These are phyloP conservation scores for Acrocalymma vagum DNA, from an alignment of 2,329 filamentous ascomycete species.

Conservation along the genomic window DNA sequence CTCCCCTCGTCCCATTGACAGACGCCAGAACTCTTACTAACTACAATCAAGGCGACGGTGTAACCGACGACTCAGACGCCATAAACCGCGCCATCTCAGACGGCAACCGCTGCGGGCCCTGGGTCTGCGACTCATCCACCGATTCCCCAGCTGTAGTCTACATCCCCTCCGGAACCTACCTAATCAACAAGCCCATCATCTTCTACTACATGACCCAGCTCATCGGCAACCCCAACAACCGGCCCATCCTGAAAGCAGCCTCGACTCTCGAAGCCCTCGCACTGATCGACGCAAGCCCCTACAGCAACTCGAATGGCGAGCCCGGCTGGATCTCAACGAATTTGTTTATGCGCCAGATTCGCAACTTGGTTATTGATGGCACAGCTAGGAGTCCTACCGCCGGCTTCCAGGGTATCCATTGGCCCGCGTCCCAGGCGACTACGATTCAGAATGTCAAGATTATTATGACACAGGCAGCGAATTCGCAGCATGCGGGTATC, in stretches of 20 bases:
- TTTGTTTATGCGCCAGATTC: conserved; percentile 71
- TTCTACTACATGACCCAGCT: conserved; percentile 72
- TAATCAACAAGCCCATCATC: conserved; percentile 59
- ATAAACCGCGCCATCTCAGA: conserved; percentile 60
- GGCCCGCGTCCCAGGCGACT: conserved; percentile 57
- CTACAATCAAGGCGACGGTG: conserved; percentile 40
- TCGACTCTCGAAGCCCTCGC: conserved; percentile 62
- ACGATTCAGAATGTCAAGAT: conserved; percentile 58
- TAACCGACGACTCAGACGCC: conserved; percentile 60
- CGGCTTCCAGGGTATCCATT: conserved; percentile 58
- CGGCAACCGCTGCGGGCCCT: conserved; percentile 54
- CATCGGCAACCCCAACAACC: conserved; percentile 65
- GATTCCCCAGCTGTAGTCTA: conserved; percentile 65
- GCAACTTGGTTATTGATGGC: conserved; percentile 70
- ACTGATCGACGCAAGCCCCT: conserved; percentile 67
- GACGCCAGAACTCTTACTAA: conserved; percentile 24
- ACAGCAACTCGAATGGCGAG: conserved; percentile 45
- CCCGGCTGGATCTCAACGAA: conserved; percentile 63
- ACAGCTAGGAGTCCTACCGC: conserved; percentile 57
- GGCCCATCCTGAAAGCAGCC: conserved; percentile 65
- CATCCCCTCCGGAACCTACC: conserved; percentile 67
- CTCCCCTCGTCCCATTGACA: neutral
- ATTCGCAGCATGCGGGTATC: conserved; percentile 59
- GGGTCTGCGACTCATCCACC: conserved; percentile 56
- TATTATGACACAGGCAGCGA: conserved; percentile 47